These are phyloP conservation scores for Trypanosoma brucei DNA, from an alignment of 208 protist genomes.

Conservation along the genomic window DNA sequence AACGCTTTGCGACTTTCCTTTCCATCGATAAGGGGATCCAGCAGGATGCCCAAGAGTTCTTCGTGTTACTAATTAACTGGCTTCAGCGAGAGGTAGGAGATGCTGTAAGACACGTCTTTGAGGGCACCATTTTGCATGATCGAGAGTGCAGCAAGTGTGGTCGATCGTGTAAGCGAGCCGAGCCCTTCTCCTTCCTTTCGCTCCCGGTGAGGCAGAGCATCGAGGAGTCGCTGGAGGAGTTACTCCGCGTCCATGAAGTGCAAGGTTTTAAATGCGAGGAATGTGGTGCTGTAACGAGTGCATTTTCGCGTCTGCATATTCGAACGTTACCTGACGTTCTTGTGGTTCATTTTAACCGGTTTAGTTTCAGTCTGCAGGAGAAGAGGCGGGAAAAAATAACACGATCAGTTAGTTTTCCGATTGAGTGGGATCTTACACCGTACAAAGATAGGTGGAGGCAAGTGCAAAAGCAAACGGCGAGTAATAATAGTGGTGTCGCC, in stretches of 20 bases:
- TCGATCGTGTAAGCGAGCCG: constrained; percentile 45
- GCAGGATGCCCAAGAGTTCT: constrained; percentile 84
- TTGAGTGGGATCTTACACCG: constrained; percentile 51
- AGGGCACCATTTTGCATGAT: constrained; percentile 66
- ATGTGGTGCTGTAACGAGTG: constrained; percentile 43
- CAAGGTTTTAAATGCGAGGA: constrained; percentile 68
- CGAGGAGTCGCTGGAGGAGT: constrained; percentile 52
- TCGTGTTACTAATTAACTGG: constrained; percentile 72
- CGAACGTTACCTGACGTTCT: constrained; percentile 71
- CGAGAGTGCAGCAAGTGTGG: constrained; percentile 61
- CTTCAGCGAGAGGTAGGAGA: constrained; percentile 46
- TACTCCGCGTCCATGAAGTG: constrained; percentile 58
- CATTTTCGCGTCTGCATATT: constrained; percentile 70
- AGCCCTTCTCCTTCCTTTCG: constrained; percentile 68
- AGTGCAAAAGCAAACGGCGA: neutral
- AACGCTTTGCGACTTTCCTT: constrained; percentile 57
- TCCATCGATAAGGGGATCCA: constrained; percentile 58
- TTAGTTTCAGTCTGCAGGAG: constrained; percentile 65
- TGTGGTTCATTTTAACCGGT: constrained; percentile 72
- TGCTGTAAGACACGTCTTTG: constrained; percentile 42
- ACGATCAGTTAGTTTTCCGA: constrained; percentile 40
- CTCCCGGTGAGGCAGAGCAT: constrained; percentile 57
- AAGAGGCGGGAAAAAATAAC: constrained; percentile 64
- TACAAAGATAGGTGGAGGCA: constrained; percentile 52
- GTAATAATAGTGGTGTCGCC: neutral